Percentiles rank a stretch among this genome's conserved stretches.
Conservation (phyloP, 345 rosid genomes). For the Populus simonii region DNA sequence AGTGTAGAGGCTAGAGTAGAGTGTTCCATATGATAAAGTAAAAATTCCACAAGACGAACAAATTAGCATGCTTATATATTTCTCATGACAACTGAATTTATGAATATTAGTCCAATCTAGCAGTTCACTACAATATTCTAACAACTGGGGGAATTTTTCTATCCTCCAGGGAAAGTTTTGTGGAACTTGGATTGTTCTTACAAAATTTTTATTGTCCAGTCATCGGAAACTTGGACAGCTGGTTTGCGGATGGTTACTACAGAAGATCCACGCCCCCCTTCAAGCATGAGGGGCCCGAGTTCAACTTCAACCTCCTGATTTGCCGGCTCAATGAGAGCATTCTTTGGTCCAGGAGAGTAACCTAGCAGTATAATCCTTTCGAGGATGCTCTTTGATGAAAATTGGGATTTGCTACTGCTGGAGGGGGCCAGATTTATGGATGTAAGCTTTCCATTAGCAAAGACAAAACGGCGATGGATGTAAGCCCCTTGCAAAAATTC, state of each 20-base stretch:
- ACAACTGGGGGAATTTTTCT: background rate
- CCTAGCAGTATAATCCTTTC: slow-evolving; percentile 88
- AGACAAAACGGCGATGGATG: slow-evolving; percentile 75
- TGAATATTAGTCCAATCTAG: background rate
- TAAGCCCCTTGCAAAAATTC: slow-evolving; percentile 64
- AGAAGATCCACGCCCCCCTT: slow-evolving; percentile 38
- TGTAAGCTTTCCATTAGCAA: slow-evolving; percentile 63
- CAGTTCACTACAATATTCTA: background rate
- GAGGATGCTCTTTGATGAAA: slow-evolving; percentile 52
- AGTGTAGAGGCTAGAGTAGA: background rate
- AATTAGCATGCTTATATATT: background rate
- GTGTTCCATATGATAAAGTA: background rate
- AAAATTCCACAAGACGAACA: background rate
- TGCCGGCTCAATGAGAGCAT: slow-evolving; percentile 63
- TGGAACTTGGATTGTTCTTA: slow-evolving; percentile 18
- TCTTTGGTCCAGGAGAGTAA: slow-evolving; percentile 40
- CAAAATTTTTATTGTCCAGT: slow-evolving; percentile 75
- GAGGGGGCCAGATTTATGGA: slow-evolving; percentile 44
- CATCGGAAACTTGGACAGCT: slow-evolving; percentile 62
- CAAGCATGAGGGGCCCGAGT: slow-evolving; percentile 59
- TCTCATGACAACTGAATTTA: background rate
- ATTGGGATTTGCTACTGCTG: slow-evolving; percentile 34
- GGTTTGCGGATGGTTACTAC: slow-evolving; percentile 79
- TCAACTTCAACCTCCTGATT: slow-evolving; percentile 59
- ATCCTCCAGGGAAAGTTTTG: background rate